Base-by-base conservation (phyloP, 768 basidiomycete species). In the Russula vinacea region DNA sequence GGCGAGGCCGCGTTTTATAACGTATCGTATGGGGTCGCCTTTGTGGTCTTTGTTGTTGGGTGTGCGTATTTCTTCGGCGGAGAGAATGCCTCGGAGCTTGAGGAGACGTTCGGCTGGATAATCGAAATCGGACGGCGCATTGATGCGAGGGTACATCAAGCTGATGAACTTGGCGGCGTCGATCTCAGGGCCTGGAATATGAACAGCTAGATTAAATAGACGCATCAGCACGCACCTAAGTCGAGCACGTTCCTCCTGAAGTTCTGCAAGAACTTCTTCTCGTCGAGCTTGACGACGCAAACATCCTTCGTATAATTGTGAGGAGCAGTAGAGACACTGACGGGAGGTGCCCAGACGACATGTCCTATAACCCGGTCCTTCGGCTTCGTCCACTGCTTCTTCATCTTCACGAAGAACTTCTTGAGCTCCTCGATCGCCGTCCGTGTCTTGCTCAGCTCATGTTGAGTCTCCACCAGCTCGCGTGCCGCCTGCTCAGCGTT, bases 301-400 rank as follows among this genome's bases (percentile, higher is more conserved):
- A 53, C 52, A 35, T 53, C 60, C 33, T 11, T 26, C 1, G 52
- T 45, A 19, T 54, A 47, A 11, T 9, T 2, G 33, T 61, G 11
- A 22, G 60, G 60, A 24, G 29, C 19, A 3, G 11, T 33, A 19
- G 2, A 7, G 33, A 37, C 2, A 29, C 26, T 33, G 39, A 61
- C 11, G 2, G 60, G 60, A n/a, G 52, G 60, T 6, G 60, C 60
- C 52, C 60, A 60, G n/a, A 53, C 40, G 19, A 60, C 40, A 9
- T 60, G 40, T 24, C 60, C 60, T 22, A 53, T 55, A 42, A 61
- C 33, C 2, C 60, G 42, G 32, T 61, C 22, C 16, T 37, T 24
- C 10, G 13, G 22, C 22, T 47, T 26, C 1, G 6, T 26, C 60
- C 52, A 61, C 14, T 45, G 4, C 52, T 19, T 37, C 40, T 53